Conservation (phyloP, 176 grass and related monocot genomes). For the Themeda triandra region DNA sequence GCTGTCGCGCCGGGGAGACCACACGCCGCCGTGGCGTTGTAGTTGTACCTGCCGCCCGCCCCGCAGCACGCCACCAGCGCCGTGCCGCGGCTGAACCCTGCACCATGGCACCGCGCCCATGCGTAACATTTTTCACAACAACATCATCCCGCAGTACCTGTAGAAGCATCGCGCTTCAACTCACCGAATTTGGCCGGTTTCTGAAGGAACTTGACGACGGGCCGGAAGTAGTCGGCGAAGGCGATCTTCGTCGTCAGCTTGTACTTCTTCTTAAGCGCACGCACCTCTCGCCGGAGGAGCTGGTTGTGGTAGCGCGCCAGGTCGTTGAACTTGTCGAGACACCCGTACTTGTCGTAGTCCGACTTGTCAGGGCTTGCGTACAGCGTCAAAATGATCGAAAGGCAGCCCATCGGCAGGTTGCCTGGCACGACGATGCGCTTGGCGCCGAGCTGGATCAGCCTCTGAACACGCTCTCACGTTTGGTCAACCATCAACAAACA, state of each 20-base stretch:
- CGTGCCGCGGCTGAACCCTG: not conserved
- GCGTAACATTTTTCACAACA: not conserved
- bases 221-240: constrained; percentile 34
- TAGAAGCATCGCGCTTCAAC: not conserved
- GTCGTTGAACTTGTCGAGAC: constrained; percentile 38
- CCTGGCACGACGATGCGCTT: constrained; percentile 33
- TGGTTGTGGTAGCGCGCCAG: constrained; percentile 39
- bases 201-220: not conserved
- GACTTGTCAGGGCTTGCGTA: constrained; percentile 25
- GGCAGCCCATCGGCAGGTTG: constrained; percentile 48
- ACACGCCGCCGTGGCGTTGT: constrained; percentile 15
- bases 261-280: not conserved
- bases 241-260: not conserved
- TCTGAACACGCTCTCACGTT: not conserved
- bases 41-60: constrained; percentile 44
- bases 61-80: constrained; percentile 35
- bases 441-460: constrained; percentile 42
- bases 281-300: not conserved
- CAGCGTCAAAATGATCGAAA: constrained; percentile 26
- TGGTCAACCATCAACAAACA: too few species aligned
- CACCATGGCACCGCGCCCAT: not conserved
- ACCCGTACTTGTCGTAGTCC: constrained; percentile 41
- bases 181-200: constrained; percentile 9
- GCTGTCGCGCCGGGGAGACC: constrained; percentile 26
- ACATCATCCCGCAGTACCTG: not conserved